A percentile compares a stretch with the other conserved stretches of the same genome.
Evolutionary conservation across 2,329 filamentous ascomycete species (phyloP).

Genomic region (Curvularia sp.): DNA sequence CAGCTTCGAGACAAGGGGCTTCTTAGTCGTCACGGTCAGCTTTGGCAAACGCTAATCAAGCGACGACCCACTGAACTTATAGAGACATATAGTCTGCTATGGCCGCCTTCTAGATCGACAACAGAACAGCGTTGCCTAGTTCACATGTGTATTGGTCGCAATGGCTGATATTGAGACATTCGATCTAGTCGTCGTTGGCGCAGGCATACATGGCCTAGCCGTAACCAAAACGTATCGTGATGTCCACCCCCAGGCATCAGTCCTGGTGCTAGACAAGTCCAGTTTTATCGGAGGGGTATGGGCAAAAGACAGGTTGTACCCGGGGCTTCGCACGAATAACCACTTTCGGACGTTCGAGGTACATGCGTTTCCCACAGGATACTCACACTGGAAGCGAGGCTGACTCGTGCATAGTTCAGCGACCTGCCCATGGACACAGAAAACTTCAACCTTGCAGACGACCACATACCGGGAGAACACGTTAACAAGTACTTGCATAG

Average conservation of each 20-base stretch:
- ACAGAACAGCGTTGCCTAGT: background rate
- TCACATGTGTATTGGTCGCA: background rate
- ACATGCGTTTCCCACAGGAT: background rate
- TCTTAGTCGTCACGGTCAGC: background rate
- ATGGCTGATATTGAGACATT: slow-evolving; percentile 13
- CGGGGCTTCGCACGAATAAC: slow-evolving; percentile 56
- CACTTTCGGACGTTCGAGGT: slow-evolving; percentile 45
- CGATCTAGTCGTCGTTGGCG: slow-evolving; percentile 42
- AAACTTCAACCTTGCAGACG: slow-evolving; percentile 46
- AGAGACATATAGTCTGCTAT: background rate
- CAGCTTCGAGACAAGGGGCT: background rate
- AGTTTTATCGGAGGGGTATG: slow-evolving; percentile 54
- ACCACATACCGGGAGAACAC: slow-evolving; percentile 67
- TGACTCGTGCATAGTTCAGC: slow-evolving; percentile 40
- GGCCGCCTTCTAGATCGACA: background rate
- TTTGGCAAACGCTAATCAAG: background rate
- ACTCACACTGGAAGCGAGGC: background rate
- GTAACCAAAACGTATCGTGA: slow-evolving; percentile 60
- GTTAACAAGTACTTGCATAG: slow-evolving; percentile 65
- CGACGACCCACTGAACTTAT: background rate
- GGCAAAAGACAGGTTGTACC: slow-evolving; percentile 54
- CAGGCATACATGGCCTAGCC: slow-evolving; percentile 54
- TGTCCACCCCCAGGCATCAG: slow-evolving; percentile 50
- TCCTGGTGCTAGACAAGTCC: slow-evolving; percentile 56
- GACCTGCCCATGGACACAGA: slow-evolving; percentile 46